Percentiles rank a stretch among this genome's conserved stretches.
Evolutionary conservation across 2,329 filamentous ascomycete genomes (phyloP).

Genomic region (Cryoendolithus antarcticus): DNA sequence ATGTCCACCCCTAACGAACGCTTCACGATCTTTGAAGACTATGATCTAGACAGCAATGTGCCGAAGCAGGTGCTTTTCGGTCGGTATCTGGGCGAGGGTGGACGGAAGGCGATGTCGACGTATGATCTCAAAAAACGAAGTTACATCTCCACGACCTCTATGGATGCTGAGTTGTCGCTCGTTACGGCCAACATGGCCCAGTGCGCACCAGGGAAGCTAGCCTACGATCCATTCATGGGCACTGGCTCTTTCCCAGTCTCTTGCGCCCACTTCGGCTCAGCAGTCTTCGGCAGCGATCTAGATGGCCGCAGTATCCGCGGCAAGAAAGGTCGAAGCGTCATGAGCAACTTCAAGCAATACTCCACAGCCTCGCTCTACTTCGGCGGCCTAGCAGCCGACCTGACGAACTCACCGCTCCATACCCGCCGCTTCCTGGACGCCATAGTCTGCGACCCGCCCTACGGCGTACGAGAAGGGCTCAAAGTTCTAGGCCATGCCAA

Average conservation of each 20-base stretch:
- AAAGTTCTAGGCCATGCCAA: constrained; percentile 74
- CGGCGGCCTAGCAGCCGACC: constrained; percentile 71
- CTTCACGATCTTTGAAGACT: constrained; percentile 77
- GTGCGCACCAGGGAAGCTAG: constrained; percentile 68
- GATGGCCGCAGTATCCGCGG: constrained; percentile 82
- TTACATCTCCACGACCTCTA: constrained; percentile 92
- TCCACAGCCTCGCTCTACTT: constrained; percentile 53
- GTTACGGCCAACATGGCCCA: constrained; percentile 85
- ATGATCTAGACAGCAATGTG: constrained; percentile 42
- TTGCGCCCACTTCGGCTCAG: constrained; percentile 77
- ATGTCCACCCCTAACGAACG: constrained; percentile 62
- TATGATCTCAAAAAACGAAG: constrained; percentile 86
- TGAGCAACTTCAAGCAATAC: constrained; percentile 78
- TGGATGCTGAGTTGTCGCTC: constrained; percentile 89
- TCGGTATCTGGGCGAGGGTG: constrained; percentile 54
- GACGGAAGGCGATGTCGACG: constrained; percentile 53
- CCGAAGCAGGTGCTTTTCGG: constrained; percentile 59
- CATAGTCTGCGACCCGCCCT: constrained; percentile 90
- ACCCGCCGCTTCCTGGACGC: constrained; percentile 57
- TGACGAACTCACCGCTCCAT: constrained; percentile 70
- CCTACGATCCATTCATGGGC: constrained; percentile 92
- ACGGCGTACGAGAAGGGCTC: constrained; percentile 84
- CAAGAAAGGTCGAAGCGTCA: constrained; percentile 40
- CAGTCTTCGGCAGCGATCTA: constrained; percentile 79
- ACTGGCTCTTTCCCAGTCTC: constrained; percentile 89